Evolutionary conservation across 768 basidiomycete genomes (phyloP), one percentile per base, ranked within the genome.

Genomic region (Clavulina sp.): DNA sequence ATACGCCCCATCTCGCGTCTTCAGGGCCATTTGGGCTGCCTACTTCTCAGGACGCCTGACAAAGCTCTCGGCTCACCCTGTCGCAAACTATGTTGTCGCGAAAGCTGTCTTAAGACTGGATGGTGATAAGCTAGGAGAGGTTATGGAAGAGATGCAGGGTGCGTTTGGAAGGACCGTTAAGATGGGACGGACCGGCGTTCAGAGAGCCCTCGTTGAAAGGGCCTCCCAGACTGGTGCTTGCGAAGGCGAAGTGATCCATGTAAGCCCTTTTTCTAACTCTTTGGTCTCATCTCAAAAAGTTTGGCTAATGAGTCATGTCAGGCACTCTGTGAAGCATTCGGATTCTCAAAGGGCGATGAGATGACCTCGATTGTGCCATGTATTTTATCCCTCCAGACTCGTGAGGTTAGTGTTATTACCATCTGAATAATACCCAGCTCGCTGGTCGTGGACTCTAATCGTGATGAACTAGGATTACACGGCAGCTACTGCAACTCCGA

Each of bases 21-120:
- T 92, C 60, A 61, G 65, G 30, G 59, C 70, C 0, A 60, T 95
- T 4, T 97, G 93, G 93, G 59, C 66, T 2, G 72, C 73, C 0
- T 92, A 95, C 65, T 81, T 97, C 61, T 63, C 67, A 41, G 78
- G 77, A n/a, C 65, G 80, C 56, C 68, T 95, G 33, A 65, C 72
- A 2, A 74, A 81, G 52, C 68, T 95, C 28, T 79, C 83, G 18
- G 69, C 73, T 19, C 93, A 99, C 64, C 88, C 92, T 2, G 84
- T 92, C 2, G 89, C 86, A 9, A 99, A 97, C 61, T 99, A 89
- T 59, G 91, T 96, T 21, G 70, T 91, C 3, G 82, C 91, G 0
- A 81, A 78, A 62, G 84, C 81, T 0, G 57, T 92, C 26, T 76
- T 76, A 48, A 70, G 85, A 43, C 62, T 79, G 9, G 68, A 73